These are phyloP conservation scores for Heterobasidion irregulare DNA, from an alignment of 1,284 basidiomycete genomes.

Conservation along the genomic window DNA sequence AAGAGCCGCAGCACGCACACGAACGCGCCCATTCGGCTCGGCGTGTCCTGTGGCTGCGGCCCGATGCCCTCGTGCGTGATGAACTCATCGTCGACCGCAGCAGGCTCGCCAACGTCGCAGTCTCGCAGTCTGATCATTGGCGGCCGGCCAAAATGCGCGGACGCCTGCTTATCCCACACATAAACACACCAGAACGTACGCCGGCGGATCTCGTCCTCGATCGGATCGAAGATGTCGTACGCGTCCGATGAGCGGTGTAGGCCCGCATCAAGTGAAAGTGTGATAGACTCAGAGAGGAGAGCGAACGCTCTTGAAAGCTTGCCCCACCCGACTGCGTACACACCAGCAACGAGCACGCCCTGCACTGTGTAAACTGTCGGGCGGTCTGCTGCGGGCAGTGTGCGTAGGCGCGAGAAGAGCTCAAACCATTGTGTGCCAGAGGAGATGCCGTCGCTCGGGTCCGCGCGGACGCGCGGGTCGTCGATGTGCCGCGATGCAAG, in stretches of 20 bases:
- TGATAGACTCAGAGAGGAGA: slow-evolving; percentile 76
- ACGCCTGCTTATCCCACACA: slow-evolving; percentile 85
- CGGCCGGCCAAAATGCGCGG: slow-evolving; percentile 80
- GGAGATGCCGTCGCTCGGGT: slow-evolving; percentile 71
- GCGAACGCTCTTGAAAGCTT: slow-evolving; percentile 83
- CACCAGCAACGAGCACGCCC: slow-evolving; percentile 77
- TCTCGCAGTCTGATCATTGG: slow-evolving; percentile 78
- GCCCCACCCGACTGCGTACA: slow-evolving; percentile 83
- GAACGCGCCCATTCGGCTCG: slow-evolving; percentile 75
- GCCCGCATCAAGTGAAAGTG: slow-evolving; percentile 79
- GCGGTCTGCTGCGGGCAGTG: slow-evolving; percentile 77
- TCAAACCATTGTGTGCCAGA: slow-evolving; percentile 90
- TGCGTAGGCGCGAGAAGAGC: slow-evolving; percentile 75
- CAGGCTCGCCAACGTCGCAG: slow-evolving; percentile 80
- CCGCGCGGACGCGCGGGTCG: slow-evolving; percentile 77
- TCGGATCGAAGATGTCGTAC: slow-evolving; percentile 83
- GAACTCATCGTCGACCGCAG: slow-evolving; percentile 82
- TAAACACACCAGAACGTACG: slow-evolving; percentile 93
- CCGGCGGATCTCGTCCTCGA: slow-evolving; percentile 84
- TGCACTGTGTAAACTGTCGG: slow-evolving; percentile 88
- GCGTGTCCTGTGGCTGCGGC: slow-evolving; percentile 58
- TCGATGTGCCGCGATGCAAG: slow-evolving; percentile 86
- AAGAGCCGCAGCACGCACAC: slow-evolving; percentile 68
- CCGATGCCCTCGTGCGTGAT: slow-evolving; percentile 68
- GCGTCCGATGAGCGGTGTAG: slow-evolving; percentile 80